These are phyloP conservation scores for Dothideomycetidae sp. DNA, from an alignment of 2,329 filamentous ascomycete species.

Conservation along the genomic window DNA sequence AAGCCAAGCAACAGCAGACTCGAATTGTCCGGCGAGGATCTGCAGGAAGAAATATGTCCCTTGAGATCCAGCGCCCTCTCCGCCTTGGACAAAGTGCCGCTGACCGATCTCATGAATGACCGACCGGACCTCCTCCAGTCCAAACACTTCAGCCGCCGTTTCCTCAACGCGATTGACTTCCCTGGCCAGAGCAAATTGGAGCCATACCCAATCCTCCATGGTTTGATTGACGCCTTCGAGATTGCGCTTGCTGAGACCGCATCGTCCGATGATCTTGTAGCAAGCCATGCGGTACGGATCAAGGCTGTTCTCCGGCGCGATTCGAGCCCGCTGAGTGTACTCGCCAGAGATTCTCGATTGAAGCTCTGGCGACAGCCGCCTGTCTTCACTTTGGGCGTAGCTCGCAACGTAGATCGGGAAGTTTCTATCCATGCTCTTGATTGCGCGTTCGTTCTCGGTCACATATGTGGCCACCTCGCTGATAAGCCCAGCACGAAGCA, in stretches of 20 bases:
- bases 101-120: slow-evolving; percentile 80
- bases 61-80: slow-evolving; percentile 66
- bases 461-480: slow-evolving; percentile 79
- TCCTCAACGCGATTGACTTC: slow-evolving; percentile 49
- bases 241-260: slow-evolving; percentile 43
- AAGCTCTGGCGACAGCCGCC: slow-evolving; percentile 61
- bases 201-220: slow-evolving; percentile 54
- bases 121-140: slow-evolving; percentile 54
- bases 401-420: slow-evolving; percentile 78
- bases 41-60: slow-evolving; percentile 91
- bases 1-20: slow-evolving; percentile 80
- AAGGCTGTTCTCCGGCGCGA: slow-evolving; percentile 71
- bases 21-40: slow-evolving; percentile 80
- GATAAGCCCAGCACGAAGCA: slow-evolving; percentile 72
- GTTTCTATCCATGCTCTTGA: slow-evolving; percentile 79
- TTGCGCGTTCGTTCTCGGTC: slow-evolving; percentile 60
- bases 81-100: slow-evolving; percentile 73
- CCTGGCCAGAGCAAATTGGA: slow-evolving; percentile 49
- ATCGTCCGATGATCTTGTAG: slow-evolving; percentile 89
- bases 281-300: slow-evolving; percentile 95
- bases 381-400: slow-evolving; percentile 63
- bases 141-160: slow-evolving; percentile 47
- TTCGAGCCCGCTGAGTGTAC: slow-evolving; percentile 71
- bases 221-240: slow-evolving; percentile 44
- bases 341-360: slow-evolving; percentile 82